Base-by-base conservation (phyloP, 2,329 filamentous ascomycete genomes). In the Geosmithia putterillii region DNA sequence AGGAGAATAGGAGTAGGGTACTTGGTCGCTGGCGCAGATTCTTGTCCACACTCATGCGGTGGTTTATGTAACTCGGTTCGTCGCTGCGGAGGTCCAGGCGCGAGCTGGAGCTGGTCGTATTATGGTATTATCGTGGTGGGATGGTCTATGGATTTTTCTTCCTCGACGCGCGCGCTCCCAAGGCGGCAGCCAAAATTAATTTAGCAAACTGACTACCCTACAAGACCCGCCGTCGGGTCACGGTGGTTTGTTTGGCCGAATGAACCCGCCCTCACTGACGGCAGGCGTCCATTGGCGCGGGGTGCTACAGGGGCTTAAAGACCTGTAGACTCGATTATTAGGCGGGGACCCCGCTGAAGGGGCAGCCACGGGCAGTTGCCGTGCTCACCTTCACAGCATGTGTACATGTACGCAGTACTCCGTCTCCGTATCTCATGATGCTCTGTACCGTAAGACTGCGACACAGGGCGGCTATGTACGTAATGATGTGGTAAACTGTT, bases 211-310 rank as follows among this genome's bases (percentile, higher is more conserved):
- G 28, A 9, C 10, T 32, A 32, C 28, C 28, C 28, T 32, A 12
- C 10, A 4, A 14, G 10, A 12, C 28, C 4, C 36, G 17, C 9
- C 4, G 18, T 8, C 43, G 47, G 50, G 49, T 37, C 23, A 40
- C 51, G 54, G 54, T 47, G 46, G 47, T 52, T 57, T 47, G 46
- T 57, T 57, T 55, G 40, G 48, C 54, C 54, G 54, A n/a, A n/a
- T n/a, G n/a, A n/a, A n/a, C n/a, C n/a, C n/a, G n/a, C n/a, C n/a
- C n/a, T n/a, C n/a, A n/a, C n/a, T n/a, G n/a, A 51, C 14, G 7
- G 22, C 8, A 28, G 22, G 19, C 23, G 21, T 45, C 39, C 9
- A 9, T 34, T n/a, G 15, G 28, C 28, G 28, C 28, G 28, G 28
- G 28, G 5, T 32, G 28, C 6, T 32, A 32, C n/a, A n/a, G n/a